phyloP scores from a whole-genome alignment of 805 yeast genomes.

The Grigorovia humatica region DNA sequence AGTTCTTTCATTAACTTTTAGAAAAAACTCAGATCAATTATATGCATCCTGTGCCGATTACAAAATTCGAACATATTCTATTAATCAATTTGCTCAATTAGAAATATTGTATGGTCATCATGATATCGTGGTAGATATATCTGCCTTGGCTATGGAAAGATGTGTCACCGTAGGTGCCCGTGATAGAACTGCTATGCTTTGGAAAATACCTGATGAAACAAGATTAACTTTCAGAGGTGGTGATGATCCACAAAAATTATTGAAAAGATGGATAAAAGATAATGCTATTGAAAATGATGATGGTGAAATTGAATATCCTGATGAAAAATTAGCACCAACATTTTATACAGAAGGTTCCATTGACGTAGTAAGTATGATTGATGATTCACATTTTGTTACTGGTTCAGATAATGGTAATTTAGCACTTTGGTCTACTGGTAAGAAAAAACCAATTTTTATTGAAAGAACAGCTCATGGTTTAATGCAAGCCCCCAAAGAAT shows the following conservation, averaged over 20 bases:
- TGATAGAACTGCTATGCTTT: constrained; percentile 88
- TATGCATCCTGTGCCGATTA: constrained; percentile 91
- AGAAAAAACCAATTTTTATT: constrained; percentile 75
- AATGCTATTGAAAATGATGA: constrained; percentile 23
- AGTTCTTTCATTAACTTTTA: constrained; percentile 63
- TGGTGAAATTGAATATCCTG: constrained; percentile 23
- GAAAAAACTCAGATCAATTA: constrained; percentile 72
- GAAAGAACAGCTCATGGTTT: constrained; percentile 71
- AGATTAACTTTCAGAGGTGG: constrained; percentile 91
- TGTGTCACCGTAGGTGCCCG: constrained; percentile 95
- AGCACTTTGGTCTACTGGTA: constrained; percentile 80
- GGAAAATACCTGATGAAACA: constrained; percentile 95
- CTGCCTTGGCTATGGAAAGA: constrained; percentile 75
- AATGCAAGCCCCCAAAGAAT: constrained; percentile 38
- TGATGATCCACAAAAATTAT: constrained; percentile 41
- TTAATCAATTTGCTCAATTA: constrained; percentile 77
- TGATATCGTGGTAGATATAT: constrained; percentile 72
- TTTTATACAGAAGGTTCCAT: constrained; percentile 74
- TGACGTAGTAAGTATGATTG: constrained; percentile 83
- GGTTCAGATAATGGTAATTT: constrained; percentile 93
- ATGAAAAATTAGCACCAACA: constrained; percentile 27
- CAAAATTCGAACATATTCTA: constrained; percentile 76
- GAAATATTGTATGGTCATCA: constrained; percentile 95
- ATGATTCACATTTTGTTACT: constrained; percentile 85
- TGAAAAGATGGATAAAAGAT: constrained; percentile 29